These are phyloP conservation scores for Trichophaea hybrida DNA, from an alignment of 2,329 filamentous ascomycete genomes.

Conservation along the genomic window DNA sequence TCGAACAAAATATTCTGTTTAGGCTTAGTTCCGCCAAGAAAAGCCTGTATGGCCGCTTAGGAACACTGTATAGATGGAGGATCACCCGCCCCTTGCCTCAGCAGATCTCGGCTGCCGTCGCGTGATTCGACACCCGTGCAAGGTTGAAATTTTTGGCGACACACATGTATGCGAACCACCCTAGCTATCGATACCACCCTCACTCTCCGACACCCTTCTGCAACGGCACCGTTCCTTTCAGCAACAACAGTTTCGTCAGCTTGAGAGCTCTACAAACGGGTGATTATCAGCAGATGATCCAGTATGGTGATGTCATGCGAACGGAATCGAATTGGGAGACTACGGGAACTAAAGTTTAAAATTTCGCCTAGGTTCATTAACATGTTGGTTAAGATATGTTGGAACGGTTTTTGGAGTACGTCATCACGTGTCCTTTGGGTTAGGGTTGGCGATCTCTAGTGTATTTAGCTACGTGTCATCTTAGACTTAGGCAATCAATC, in stretches of 20 bases:
- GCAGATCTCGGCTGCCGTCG: neutral
- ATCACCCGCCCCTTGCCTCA: neutral
- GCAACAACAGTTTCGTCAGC: neutral
- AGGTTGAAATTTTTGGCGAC: neutral
- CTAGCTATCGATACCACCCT: neutral
- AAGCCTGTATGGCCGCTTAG: too few relatives aligned
- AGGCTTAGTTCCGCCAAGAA: too few relatives aligned
- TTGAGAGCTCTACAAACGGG: neutral
- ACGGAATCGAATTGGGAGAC: neutral
- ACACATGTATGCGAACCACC: neutral
- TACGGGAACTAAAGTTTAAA: neutral
- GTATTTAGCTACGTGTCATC: too few relatives aligned
- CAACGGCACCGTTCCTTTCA: neutral
- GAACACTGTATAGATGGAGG: neutral
- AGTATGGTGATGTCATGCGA: constrained; percentile 3
- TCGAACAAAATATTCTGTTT: too few relatives aligned
- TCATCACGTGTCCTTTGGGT: too few relatives aligned
- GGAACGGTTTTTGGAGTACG: too few relatives aligned
- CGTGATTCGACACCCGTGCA: neutral
- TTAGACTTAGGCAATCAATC: too few relatives aligned
- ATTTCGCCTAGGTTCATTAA: constrained; percentile 1
- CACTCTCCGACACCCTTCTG: neutral
- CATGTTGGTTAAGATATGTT: too few relatives aligned
- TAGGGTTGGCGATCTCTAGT: too few relatives aligned
- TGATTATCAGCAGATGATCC: neutral